These are phyloP conservation scores for Euphorbia peplus DNA, from an alignment of 345 rosid species.

Conservation along the genomic window DNA sequence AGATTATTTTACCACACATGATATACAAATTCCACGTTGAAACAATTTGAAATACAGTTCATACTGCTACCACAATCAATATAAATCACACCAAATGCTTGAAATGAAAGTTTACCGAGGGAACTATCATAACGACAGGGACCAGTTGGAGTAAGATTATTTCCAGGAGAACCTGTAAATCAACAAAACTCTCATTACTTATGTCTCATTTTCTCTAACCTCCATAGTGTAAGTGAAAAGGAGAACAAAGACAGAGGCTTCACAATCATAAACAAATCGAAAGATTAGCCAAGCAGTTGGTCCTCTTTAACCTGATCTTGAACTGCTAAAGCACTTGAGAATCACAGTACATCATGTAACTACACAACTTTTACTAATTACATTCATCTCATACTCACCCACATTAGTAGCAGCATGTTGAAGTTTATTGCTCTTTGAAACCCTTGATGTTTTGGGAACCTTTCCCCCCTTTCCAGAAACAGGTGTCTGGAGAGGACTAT, in stretches of 20 bases:
- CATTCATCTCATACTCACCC: conserved; percentile 40
- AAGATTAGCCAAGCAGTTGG: not conserved
- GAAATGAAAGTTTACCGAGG: conserved; percentile 51
- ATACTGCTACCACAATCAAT: not conserved
- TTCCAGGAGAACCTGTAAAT: conserved; percentile 88
- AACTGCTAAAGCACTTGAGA: not conserved
- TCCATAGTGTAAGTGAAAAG: not conserved
- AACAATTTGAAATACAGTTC: conserved; percentile 1
- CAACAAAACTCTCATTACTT: conserved; percentile 25
- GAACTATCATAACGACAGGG: conserved; percentile 99
- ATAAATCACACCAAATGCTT: not conserved
- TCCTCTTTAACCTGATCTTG: conserved; percentile 5
- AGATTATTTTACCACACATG: conserved; percentile 8
- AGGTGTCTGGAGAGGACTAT: conserved; percentile 66
- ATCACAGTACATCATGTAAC: not conserved
- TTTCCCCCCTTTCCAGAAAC: conserved; percentile 71
- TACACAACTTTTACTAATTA: not conserved
- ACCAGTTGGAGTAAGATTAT: conserved; percentile 64
- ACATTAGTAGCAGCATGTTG: conserved; percentile 60
- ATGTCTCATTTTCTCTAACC: conserved; percentile 11
- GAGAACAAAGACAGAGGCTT: not conserved
- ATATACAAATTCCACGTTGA: not conserved
- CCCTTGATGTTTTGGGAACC: conserved; percentile 61
- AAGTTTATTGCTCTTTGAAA: conserved; percentile 49
- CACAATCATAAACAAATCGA: conserved; percentile 15